Conservation (phyloP, 2,329 filamentous ascomycete species). For the Sporothrix curviconia region DNA sequence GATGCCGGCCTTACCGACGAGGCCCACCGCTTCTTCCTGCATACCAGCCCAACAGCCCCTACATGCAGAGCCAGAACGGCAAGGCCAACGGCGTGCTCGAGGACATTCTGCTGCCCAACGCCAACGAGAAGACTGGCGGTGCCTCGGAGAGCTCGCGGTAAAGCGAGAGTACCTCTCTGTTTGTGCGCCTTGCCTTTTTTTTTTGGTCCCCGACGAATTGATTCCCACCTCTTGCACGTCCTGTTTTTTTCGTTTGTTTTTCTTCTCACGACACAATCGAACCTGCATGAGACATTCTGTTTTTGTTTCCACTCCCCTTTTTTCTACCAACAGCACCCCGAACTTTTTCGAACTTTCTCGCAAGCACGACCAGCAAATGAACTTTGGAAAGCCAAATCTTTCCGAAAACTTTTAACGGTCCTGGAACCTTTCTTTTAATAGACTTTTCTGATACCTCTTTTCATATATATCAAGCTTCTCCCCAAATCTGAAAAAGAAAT, state of each 20-base stretch:
- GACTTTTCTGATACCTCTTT: no score
- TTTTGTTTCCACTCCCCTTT: not conserved
- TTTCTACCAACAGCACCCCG: no score
- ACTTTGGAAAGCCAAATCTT: no score
- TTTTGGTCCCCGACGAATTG: not conserved
- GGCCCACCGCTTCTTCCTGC: conserved; percentile 49
- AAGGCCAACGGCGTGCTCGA: conserved; percentile 14
- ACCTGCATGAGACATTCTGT: not conserved
- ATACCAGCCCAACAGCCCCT: conserved; percentile 23
- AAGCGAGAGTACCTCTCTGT: no score
- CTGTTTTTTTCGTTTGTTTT: not conserved
- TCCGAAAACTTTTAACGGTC: no score
- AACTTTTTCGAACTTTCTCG: no score
- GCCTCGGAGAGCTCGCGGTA: not conserved
- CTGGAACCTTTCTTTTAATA: no score
- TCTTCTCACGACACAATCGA: not conserved
- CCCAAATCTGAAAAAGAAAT: no score
- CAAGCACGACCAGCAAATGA: no score
- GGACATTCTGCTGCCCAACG: conserved; percentile 9
- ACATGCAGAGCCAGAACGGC: conserved; percentile 10
- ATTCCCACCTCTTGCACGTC: not conserved
- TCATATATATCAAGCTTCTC: no score
- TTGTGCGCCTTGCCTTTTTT: not conserved
- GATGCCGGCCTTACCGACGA: conserved; percentile 47
- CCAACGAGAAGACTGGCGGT: conserved; percentile 7